Percentiles rank a stretch among this genome's conserved stretches.
Conservation (phyloP, 495 filamentous ascomycete species). For the Daldinia concentrica region DNA sequence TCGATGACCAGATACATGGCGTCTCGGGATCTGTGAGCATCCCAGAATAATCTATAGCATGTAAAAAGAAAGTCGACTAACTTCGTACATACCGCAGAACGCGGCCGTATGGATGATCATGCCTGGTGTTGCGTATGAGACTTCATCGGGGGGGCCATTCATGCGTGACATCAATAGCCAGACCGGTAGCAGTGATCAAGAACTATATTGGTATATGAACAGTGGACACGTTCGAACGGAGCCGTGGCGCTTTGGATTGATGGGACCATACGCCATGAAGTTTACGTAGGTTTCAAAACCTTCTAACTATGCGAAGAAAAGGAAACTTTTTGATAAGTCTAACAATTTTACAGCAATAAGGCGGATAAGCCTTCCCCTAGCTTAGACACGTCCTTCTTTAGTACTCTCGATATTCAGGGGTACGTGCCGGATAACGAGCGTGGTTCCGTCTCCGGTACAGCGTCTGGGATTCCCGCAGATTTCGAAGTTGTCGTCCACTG, state of each 20-base stretch:
- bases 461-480: conserved; percentile 56
- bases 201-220: conserved; percentile 72
- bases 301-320: conserved; percentile 37
- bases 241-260: conserved; percentile 64
- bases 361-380: conserved; percentile 56
- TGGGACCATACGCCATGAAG: conserved; percentile 67
- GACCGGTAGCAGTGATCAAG: conserved; percentile 61
- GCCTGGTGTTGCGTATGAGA: conserved; percentile 53
- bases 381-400: conserved; percentile 65
- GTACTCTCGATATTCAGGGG: conserved; percentile 58
- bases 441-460: conserved; percentile 67
- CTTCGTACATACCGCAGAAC: conserved; percentile 34
- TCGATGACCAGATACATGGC: conserved; percentile 66
- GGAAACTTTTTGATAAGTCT: background rate
- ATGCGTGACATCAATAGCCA: conserved; percentile 69
- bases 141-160: conserved; percentile 62
- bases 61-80: background rate
- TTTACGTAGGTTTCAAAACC: conserved; percentile 56
- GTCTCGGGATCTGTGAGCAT: conserved; percentile 50
- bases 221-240: conserved; percentile 68
- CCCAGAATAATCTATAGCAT: background rate
- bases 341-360: conserved; percentile 28
- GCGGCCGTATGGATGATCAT: conserved; percentile 57
- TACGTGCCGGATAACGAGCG: conserved; percentile 59
- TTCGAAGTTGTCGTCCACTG: conserved; percentile 68